These are phyloP conservation scores for Somion occarium DNA, from an alignment of 1,284 basidiomycete genomes.

Conservation along the genomic window DNA sequence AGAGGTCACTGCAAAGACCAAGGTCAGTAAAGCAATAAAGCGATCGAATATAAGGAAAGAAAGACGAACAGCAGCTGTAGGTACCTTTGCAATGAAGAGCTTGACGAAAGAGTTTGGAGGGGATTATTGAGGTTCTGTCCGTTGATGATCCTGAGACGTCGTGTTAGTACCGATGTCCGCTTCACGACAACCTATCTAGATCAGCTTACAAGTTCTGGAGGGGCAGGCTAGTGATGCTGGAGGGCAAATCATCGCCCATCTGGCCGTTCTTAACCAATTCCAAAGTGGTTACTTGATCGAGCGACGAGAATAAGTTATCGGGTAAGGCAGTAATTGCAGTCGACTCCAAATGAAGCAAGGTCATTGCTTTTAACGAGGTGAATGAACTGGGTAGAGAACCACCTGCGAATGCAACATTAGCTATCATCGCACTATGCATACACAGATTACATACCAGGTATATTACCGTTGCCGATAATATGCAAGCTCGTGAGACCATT, in stretches of 20 bases:
- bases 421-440: no score
- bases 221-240: constrained; percentile 29
- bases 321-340: constrained; percentile 39
- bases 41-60: no score
- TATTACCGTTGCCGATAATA: constrained; percentile 37
- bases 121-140: constrained; percentile 28
- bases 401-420: constrained; percentile 24
- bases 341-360: constrained; percentile 39
- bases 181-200: background rate
- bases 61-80: constrained; percentile 33
- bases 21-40: background rate
- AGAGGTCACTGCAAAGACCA: constrained; percentile 26
- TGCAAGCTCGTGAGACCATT: constrained; percentile 34
- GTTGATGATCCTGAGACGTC: constrained; percentile 29
- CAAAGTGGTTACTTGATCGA: constrained; percentile 35
- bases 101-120: constrained; percentile 29
- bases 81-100: constrained; percentile 30
- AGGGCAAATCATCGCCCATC: constrained; percentile 39
- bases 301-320: constrained; percentile 30
- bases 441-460: constrained; percentile 38
- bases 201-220: constrained; percentile 40
- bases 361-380: constrained; percentile 33
- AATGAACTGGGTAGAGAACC: constrained; percentile 37
- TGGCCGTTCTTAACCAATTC: constrained; percentile 40
- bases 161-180: background rate